A percentile compares a stretch with the other conserved stretches of the same genome.
Conservation (phyloP, 1,284 basidiomycete species). For the Neonothopanus nambi region DNA sequence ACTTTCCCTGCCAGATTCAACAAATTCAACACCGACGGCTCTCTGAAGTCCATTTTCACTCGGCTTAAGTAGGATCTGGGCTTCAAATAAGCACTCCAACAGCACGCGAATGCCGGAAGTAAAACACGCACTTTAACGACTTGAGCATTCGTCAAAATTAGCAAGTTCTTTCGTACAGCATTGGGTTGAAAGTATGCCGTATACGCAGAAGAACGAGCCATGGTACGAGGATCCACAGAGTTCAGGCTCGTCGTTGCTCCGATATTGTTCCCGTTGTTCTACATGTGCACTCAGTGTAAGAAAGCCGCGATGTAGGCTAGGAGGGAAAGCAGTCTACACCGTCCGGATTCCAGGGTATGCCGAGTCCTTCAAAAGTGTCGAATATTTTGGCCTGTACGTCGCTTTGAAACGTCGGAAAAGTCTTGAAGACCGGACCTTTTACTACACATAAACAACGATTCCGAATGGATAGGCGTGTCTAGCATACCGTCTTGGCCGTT, state of each 20-base stretch:
- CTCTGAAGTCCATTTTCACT: conserved; percentile 8
- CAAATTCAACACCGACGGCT: conserved; percentile 24
- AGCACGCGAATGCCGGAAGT: background rate
- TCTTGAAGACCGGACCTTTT: background rate
- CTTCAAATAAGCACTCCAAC: no score
- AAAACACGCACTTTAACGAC: conserved; percentile 11
- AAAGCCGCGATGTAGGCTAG: background rate
- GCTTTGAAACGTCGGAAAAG: background rate
- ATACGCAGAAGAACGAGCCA: background rate
- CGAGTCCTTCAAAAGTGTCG: background rate
- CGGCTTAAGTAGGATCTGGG: background rate
- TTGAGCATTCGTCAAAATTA: conserved; percentile 24
- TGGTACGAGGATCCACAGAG: background rate
- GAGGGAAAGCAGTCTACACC: background rate
- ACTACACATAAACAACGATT: no score
- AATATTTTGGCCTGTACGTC: background rate
- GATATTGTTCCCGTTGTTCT: conserved; percentile 1
- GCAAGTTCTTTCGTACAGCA: conserved; percentile 22
- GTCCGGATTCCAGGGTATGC: background rate
- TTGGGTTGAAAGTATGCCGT: conserved; percentile 24
- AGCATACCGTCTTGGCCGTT: background rate
- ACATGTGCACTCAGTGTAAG: background rate
- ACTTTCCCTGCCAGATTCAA: conserved; percentile 20
- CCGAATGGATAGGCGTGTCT: background rate
- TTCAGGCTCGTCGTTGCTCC: background rate